Percentiles rank a stretch among this genome's conserved stretches.
These are phyloP conservation scores for Gamarada debralockiae DNA, from an alignment of 495 filamentous ascomycete genomes.

Conservation along the genomic window DNA sequence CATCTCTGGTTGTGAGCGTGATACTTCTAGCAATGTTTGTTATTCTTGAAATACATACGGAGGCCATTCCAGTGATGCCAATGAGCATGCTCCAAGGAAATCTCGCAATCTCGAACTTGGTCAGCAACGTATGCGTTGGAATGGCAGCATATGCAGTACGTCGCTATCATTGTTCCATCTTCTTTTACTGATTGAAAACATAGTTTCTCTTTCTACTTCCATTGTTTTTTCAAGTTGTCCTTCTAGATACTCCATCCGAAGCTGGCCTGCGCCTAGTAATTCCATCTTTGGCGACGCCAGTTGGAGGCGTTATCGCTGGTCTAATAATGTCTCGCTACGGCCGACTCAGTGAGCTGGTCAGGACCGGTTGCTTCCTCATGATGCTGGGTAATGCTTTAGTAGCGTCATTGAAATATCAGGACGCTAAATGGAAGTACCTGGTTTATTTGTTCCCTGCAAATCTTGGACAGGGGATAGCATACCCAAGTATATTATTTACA, in stretches of 20 bases:
- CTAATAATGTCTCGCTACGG: conserved; percentile 64
- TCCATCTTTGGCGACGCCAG: conserved; percentile 56
- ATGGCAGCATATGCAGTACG: conserved; percentile 56
- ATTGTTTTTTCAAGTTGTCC: conserved; percentile 60
- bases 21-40: conserved; percentile 46
- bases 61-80: conserved; percentile 55
- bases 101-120: conserved; percentile 47
- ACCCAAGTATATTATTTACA: conserved; percentile 57
- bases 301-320: conserved; percentile 56
- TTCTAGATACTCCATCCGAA: conserved; percentile 55
- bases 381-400: conserved; percentile 53
- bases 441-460: conserved; percentile 60
- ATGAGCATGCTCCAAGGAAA: conserved; percentile 49
- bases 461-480: conserved; percentile 59
- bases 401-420: conserved; percentile 48
- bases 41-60: conserved; percentile 49
- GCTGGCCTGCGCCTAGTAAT: conserved; percentile 55
- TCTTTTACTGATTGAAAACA: not conserved
- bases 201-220: conserved; percentile 63
- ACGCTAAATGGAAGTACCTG: conserved; percentile 58
- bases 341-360: conserved; percentile 50
- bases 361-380: conserved; percentile 52
- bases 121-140: conserved; percentile 59
- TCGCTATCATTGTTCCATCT: too few relatives aligned
- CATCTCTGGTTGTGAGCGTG: conserved; percentile 44